Evolutionary conservation across 768 basidiomycete genomes (phyloP), one percentile per base, ranked within the genome.

Genomic region (Mycena epipterygia): DNA sequence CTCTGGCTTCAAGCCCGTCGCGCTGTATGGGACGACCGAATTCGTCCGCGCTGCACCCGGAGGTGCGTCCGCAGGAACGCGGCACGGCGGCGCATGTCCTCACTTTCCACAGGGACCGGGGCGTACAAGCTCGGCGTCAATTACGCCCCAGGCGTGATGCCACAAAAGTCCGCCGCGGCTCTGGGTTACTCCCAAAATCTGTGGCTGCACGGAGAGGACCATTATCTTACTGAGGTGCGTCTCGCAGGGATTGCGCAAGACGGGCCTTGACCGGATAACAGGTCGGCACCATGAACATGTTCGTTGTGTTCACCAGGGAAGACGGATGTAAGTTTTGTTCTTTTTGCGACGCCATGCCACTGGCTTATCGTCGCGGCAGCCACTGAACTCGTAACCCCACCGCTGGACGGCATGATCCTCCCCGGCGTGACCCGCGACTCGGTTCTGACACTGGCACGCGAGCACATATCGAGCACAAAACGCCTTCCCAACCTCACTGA

Each of bases 261-360:
- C 8, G n/a, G 9, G 84, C 87, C 84, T 87, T 71, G 77, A 84
- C 88, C 56, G 87, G 5, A 88, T 88, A 78, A 25, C 33, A 83
- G 81, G 95, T 95, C 46, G 96, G 96, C 46, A 95, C 95, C 1
- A 97, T 97, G 96, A 97, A 97, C 81, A 81, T 96, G 79, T 97
- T 97, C 70, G 89, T 92, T 49, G 94, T 91, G 5, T 90, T 96
- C 81, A 89, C 88, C 78, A 87, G 85, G 25, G 86, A 88, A 23
- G 89, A 93, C 75, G 93, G 93, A 55, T 83, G 92, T 90, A 70
- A 25, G 79, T 68, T 9, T 42, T 29, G 5, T 60, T 23, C 37
- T 12, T 14, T 1, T 17, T 35, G 23, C 7, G 11, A 21, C 1
- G 9, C 25, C 35, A 14, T 27, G n/a, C 23, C 13, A 35, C 48